Conservation (phyloP, 352 stramenopile species). For the Phytophthora brassicae region DNA sequence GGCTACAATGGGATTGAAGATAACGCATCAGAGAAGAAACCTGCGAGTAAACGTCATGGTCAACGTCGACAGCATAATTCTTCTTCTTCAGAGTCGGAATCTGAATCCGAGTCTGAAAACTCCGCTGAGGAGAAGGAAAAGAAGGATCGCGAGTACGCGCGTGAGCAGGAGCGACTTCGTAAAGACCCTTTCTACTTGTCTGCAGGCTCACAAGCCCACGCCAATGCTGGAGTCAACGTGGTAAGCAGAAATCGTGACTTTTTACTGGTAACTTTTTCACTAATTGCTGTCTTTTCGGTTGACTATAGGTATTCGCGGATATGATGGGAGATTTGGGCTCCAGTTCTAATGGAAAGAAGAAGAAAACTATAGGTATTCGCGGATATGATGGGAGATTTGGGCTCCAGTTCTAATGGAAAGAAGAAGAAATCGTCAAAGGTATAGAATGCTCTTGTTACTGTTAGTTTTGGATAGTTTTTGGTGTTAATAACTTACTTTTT, state of each 20-base stretch:
- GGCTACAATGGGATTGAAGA: constrained; percentile 41
- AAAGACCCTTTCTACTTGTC: constrained; percentile 86
- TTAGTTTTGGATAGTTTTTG: too few species aligned
- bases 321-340: constrained; percentile 80
- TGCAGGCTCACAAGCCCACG: constrained; percentile 19
- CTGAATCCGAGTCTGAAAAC: constrained; percentile 32
- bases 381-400: constrained; percentile 80
- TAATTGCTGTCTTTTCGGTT: constrained; percentile 11
- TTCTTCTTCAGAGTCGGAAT: constrained; percentile 40
- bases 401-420: constrained; percentile 55
- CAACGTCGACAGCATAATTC: constrained; percentile 16
- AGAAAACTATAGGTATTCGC: constrained; percentile 65
- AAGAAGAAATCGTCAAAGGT: constrained; percentile 76
- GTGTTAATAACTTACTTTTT: too few species aligned
- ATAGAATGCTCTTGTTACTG: too few species aligned
- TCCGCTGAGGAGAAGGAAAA: constrained; percentile 48
- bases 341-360: constrained; percentile 65
- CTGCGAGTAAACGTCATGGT: constrained; percentile 38
- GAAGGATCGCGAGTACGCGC: constrained; percentile 41
- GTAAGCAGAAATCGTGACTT: constrained; percentile 8
- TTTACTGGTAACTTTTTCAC: neutral
- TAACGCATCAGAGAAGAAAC: constrained; percentile 51
- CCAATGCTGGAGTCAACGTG: constrained; percentile 41
- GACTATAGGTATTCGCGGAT: constrained; percentile 61
- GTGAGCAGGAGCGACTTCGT: constrained; percentile 67